Percentiles rank a stretch among this genome's conserved stretches.
These are phyloP conservation scores for Podila verticillata DNA, from an alignment of 192 early-diverging fungal genomes.

Conservation along the genomic window DNA sequence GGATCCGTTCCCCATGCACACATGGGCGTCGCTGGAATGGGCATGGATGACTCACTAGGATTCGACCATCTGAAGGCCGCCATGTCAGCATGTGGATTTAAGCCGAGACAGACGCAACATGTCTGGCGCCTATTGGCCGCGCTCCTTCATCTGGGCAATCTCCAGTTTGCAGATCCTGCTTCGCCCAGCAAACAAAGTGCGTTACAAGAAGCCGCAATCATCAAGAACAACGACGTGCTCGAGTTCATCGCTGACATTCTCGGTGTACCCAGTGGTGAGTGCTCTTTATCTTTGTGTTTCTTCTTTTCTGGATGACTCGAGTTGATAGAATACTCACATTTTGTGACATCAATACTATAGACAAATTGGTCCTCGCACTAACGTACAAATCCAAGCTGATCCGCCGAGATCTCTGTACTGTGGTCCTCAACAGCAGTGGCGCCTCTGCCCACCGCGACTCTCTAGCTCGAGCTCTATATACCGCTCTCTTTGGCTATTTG, in stretches of 20 bases:
- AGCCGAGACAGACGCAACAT: constrained; percentile 72
- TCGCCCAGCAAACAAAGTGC: constrained; percentile 64
- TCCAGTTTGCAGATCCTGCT: constrained; percentile 77
- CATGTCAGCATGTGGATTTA: constrained; percentile 70
- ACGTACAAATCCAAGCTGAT: constrained; percentile 88
- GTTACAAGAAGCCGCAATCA: constrained; percentile 75
- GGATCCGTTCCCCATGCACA: background rate
- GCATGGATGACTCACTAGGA: constrained; percentile 62
- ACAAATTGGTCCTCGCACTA: constrained; percentile 72
- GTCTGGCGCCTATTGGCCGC: constrained; percentile 89
- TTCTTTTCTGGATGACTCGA: background rate
- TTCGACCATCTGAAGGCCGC: constrained; percentile 73
- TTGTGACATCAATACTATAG: background rate
- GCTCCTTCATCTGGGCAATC: constrained; percentile 90
- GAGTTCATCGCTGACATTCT: constrained; percentile 82
- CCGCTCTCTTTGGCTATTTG: constrained; percentile 89
- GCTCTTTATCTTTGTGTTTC: background rate
- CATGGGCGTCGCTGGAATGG: constrained; percentile 55
- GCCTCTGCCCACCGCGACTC: constrained; percentile 84
- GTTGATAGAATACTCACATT: background rate
- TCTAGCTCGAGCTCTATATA: constrained; percentile 86
- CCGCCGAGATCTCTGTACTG: constrained; percentile 85
- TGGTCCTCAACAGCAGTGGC: constrained; percentile 84
- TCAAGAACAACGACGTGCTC: constrained; percentile 80
- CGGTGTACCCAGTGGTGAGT: constrained; percentile 74